Percentiles rank a stretch among this genome's conserved stretches.
Conservation (phyloP, 257 asterid genomes). For the Ilex aquifolium region DNA sequence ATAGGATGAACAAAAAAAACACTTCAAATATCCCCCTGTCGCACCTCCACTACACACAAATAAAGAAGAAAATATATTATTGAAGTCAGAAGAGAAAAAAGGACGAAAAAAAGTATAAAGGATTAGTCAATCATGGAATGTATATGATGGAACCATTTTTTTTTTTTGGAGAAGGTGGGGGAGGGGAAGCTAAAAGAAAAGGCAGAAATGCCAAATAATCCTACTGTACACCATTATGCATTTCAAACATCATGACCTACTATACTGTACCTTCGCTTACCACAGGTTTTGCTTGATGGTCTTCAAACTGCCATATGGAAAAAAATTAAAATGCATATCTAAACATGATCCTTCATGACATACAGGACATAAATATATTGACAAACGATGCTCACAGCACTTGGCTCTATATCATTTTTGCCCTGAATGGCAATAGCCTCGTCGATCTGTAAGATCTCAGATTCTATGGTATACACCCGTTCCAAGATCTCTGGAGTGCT, state of each 20-base stretch:
- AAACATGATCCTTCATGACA: background rate
- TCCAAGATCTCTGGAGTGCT: conserved; percentile 97
- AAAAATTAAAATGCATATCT: conserved; percentile 4
- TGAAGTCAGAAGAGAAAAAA: conserved; percentile 2
- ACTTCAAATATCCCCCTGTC: background rate
- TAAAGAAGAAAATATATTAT: background rate
- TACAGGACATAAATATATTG: conserved; percentile 10
- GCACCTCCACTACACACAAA: background rate
- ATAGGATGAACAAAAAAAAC: background rate
- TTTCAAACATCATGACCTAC: conserved; percentile 3
- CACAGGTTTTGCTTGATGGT: conserved; percentile 35
- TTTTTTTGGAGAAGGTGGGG: no score
- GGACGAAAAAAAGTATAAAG: background rate
- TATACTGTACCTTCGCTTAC: conserved; percentile 58
- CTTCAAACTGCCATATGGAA: conserved; percentile 46
- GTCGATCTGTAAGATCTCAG: conserved; percentile 87
- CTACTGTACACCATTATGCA: background rate
- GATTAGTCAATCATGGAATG: background rate
- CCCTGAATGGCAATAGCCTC: conserved; percentile 72
- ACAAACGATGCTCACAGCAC: conserved; percentile 40
- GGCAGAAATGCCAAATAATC: background rate
- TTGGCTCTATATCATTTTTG: conserved; percentile 45
- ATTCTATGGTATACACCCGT: conserved; percentile 75
- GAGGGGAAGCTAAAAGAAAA: background rate
- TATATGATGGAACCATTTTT: no score